Evolutionary conservation across 805 yeast species (phyloP).

Genomic region (Candida dajiaensis): DNA sequence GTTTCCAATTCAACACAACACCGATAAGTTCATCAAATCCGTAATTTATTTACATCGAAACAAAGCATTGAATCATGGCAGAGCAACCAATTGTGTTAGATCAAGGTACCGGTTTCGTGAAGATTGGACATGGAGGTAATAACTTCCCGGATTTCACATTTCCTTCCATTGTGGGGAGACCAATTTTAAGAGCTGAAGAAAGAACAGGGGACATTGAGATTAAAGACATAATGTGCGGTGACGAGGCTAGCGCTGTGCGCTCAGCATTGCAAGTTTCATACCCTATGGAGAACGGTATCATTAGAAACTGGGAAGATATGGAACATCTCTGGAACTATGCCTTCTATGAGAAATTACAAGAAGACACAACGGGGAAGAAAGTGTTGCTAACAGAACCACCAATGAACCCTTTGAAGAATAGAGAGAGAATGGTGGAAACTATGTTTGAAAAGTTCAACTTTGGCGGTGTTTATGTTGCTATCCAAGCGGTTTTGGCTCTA

Average conservation of each 20-base stretch:
- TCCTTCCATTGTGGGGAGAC: constrained; percentile 97
- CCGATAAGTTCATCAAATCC: constrained; percentile 1
- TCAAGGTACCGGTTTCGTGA: constrained; percentile 98
- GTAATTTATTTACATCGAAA: neutral
- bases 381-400: constrained; percentile 95
- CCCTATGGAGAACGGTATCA: constrained; percentile 98
- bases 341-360: constrained; percentile 82
- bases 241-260: constrained; percentile 87
- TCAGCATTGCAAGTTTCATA: constrained; percentile 88
- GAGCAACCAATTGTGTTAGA: constrained; percentile 61
- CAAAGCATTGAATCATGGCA: constrained; percentile 13
- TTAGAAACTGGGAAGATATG: constrained; percentile 98
- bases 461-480: constrained; percentile 92
- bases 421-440: constrained; percentile 87
- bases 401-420: constrained; percentile 85
- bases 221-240: constrained; percentile 97
- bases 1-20: neutral
- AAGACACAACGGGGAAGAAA: constrained; percentile 74
- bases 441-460: constrained; percentile 89
- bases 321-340: constrained; percentile 98
- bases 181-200: constrained; percentile 95
- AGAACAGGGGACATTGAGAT: constrained; percentile 70
- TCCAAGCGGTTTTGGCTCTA: constrained; percentile 95
- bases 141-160: constrained; percentile 96
- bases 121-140: constrained; percentile 93